Evolutionary conservation across 2,329 filamentous ascomycete genomes (phyloP), one percentile per base, ranked within the genome.

Genomic region (Fusarium abutilonis): DNA sequence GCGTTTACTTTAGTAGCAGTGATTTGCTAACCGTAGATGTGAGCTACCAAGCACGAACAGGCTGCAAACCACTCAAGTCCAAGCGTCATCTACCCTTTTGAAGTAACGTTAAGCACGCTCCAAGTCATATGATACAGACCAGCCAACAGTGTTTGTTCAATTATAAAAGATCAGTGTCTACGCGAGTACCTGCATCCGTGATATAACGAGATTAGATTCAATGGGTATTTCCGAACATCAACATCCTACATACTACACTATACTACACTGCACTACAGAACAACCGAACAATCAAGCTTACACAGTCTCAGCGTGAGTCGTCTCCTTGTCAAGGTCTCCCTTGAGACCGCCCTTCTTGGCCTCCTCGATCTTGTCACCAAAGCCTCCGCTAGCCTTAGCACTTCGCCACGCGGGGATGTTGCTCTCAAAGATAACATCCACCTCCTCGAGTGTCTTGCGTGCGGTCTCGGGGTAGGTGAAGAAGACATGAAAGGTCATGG

Each of bases 401-500:
- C 55, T 70, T 34, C 63, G 21, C 68, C 68, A 70, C 1, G 68
- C 68, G 1, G 68, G 68, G 2, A 70, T 8, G 26, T 67, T 52
- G 13, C 36, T 40, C 3, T 68, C 68, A 23, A 70, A 70, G 7
- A 70, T 9, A 4, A 56, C 29, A 15, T 70, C 68, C 0, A 70
- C 59, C 23, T 70, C 68, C 35, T 70, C 68, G 1, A 70, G 52
- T 0, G 68, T 71, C 52, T 71, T 71, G 7, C 55, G 66, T 8
- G 78, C 77, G 0, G 83, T 86, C 71, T 86, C 83, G 0, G 83
- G 83, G 73, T 86, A 86, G 44, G 80, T 66, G 64, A 86, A 85
- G 67, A 81, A 82, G 5, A 67, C 65, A 42, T 83, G 79, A 26
- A 80, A 67, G 4, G 76, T 72, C 45, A 77, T 78, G 28, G 75